Base-by-base conservation (phyloP, 495 filamentous ascomycete species). In the Niebla homalea region DNA sequence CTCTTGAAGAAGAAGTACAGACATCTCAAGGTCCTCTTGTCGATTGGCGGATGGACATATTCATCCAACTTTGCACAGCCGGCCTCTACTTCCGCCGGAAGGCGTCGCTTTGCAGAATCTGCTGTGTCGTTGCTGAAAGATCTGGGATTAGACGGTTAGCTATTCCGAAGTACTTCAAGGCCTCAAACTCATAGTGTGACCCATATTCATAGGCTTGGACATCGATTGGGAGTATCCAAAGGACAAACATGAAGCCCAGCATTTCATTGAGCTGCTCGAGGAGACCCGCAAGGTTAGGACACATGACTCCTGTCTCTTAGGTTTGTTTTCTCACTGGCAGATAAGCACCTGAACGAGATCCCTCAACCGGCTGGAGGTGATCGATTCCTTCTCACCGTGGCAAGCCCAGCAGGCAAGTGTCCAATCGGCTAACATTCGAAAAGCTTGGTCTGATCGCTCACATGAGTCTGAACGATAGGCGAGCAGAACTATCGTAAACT, bases 11-110 rank as follows among this genome's bases (percentile, higher is more conserved):
- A 84, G 60, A 70, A 77, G 51, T 81, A 97, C 66, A 80, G 92
- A 48, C 81, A 93, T 62, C 70, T 98, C 41, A 96, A 97, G 67
- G 74, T 94, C 5, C 73, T 97, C 10, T 78, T 99, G 12, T 93
- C 86, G 42, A 92, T 99, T 55, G 92, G 92, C 52, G 92, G 92
- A 25, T 97, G 93, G 92, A 94, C 89, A 0, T 97, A 96, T 64
- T 86, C 84, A 46, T 65, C 77, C 60, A 93, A 95, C 66, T 95
- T 99, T 62, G 73, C 77, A 18, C 72, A 72, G 36, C 85, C 89
- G 1, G 83, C 84, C 5, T 55, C 51, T 8, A 51, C 50, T 18
- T 29, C 32, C 6, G 35, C 51, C 12, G 58, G 58, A n/a, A 50
- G 57, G 8, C 16, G 26, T 19, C 55, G 16, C 2, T 61, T 60